A percentile compares a stretch with the other conserved stretches of the same genome.
These are phyloP conservation scores for Entomortierella chlamydospora DNA, from an alignment of 192 early-diverging fungal species.

Conservation along the genomic window DNA sequence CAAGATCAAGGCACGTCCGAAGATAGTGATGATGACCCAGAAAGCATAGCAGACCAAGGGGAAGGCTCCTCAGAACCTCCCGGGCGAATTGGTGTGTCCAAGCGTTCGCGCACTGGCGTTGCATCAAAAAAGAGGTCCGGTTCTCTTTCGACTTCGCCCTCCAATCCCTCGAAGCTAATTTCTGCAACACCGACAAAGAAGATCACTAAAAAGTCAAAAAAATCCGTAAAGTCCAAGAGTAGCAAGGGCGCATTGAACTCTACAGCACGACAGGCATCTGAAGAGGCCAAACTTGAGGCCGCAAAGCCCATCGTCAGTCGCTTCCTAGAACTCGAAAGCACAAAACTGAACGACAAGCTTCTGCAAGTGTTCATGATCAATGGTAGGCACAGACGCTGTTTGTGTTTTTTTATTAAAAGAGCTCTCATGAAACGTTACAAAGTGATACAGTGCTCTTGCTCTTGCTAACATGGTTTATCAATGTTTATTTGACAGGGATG, in stretches of 20 bases:
- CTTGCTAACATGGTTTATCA: background rate
- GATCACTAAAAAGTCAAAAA: conserved; percentile 52
- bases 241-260: conserved; percentile 38
- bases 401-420: background rate
- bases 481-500: conserved; percentile 19
- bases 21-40: conserved; percentile 26
- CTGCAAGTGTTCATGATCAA: conserved; percentile 49
- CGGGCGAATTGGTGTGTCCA: conserved; percentile 4
- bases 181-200: conserved; percentile 49
- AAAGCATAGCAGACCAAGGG: background rate
- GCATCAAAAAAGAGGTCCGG: conserved; percentile 9
- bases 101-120: conserved; percentile 24
- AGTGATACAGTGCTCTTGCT: no score
- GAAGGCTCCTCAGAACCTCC: background rate
- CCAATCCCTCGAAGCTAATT: conserved; percentile 27
- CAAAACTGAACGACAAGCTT: conserved; percentile 49
- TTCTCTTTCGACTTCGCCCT: conserved; percentile 37
- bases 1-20: conserved; percentile 39
- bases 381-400: conserved; percentile 8
- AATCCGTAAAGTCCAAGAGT: conserved; percentile 31
- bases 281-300: conserved; percentile 45
- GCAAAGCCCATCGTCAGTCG: conserved; percentile 50
- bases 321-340: conserved; percentile 47
- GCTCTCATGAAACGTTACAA: no score
- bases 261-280: conserved; percentile 37